These are phyloP conservation scores for Parasitella parasitica DNA, from an alignment of 371 early-diverging fungal species.

Conservation along the genomic window DNA sequence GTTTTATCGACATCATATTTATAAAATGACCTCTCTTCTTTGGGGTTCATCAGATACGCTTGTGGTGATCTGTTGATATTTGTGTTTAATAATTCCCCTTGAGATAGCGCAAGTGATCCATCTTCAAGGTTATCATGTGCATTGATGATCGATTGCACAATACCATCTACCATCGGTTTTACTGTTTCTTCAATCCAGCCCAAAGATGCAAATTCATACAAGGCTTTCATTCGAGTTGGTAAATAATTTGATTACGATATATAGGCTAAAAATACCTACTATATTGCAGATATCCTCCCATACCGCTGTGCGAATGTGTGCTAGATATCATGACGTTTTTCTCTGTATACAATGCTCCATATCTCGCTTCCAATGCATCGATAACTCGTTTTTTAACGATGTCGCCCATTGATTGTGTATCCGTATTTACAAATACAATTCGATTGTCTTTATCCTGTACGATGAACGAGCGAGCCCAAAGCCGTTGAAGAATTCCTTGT, in stretches of 20 bases:
- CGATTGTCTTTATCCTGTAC: constrained; percentile 30
- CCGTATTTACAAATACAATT: constrained; percentile 56
- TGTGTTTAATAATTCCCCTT: constrained; percentile 48
- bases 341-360: constrained; percentile 31
- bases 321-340: constrained; percentile 65
- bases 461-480: constrained; percentile 58
- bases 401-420: constrained; percentile 46
- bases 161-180: constrained; percentile 55
- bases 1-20: constrained; percentile 54
- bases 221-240: constrained; percentile 16
- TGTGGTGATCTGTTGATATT: constrained; percentile 59
- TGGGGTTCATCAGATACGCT: constrained; percentile 61
- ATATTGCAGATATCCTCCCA: constrained; percentile 51
- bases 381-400: constrained; percentile 40
- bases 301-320: constrained; percentile 64
- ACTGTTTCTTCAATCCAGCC: constrained; percentile 52
- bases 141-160: constrained; percentile 48
- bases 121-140: constrained; percentile 54
- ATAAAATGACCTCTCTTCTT: constrained; percentile 52
- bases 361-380: constrained; percentile 20
- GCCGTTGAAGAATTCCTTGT: constrained; percentile 55
- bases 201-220: constrained; percentile 35
- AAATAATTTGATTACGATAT: too few species aligned
- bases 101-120: constrained; percentile 28
- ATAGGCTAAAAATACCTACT: too few species aligned